Evolutionary conservation across 2,329 filamentous ascomycete genomes (phyloP), one percentile per base, ranked within the genome.

Genomic region (Atkinsonella hypoxylon): DNA sequence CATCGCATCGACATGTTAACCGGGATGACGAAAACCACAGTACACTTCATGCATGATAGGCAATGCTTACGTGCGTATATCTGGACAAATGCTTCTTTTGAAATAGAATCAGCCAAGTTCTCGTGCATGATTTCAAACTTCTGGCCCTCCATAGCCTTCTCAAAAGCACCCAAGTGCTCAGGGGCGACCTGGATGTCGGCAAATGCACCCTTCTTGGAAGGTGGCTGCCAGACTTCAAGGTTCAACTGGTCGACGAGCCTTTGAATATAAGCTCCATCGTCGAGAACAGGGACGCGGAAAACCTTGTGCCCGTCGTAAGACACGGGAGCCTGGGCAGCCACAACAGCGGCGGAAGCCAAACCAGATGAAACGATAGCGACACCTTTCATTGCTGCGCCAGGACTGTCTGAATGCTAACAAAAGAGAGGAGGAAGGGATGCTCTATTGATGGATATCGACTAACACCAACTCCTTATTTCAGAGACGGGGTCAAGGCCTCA

Each of bases 261-360:
- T 53, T 64, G 63, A 47, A 72, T 56, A 18, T 57, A 57, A 51
- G 56, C 58, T 18, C 61, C 60, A 46, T 67, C 57, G 42, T 64
- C 54, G 17, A 62, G 61, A 36, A 68, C 65, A 8, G 66, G 59
- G n/a, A 74, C 58, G 18, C 70, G 69, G 48, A 69, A 66, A n/a
- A 71, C 70, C 54, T 72, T 70, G 62, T 69, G 70, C 4, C 71
- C 70, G 49, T 69, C 61, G 51, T 74, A 75, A 0, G 65, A 66
- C 5, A 69, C 59, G 5, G 51, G 50, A 31, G 51, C 6, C 10
- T 40, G 49, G n/a, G 49, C 54, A 17, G 55, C 51, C 22, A 54
- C 46, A 34, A 52, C 56, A 30, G 52, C 50, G 31, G 56, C 54
- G 42, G 49, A 45, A 22, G 56, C 53, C 46, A 57, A 20, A 13